Evolutionary conservation across 305 asterid genomes (phyloP), one percentile per base, ranked within the genome.

Genomic region (Fraxinus ornus): DNA sequence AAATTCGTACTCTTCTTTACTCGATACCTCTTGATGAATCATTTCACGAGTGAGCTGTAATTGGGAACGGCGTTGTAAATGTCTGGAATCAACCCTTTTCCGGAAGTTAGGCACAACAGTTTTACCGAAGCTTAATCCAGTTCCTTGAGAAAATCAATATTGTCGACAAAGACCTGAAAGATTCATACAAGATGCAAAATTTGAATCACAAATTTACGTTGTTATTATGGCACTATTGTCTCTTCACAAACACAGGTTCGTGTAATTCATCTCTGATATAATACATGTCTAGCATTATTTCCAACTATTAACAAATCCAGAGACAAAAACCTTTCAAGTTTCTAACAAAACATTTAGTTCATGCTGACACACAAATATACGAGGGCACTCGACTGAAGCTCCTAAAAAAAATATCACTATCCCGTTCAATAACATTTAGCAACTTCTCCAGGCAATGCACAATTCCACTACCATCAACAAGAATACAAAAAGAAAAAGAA

Each of bases 91-190:
- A 4, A 26, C 39, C 39, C 75, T 30, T 26, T 28, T 26, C 8
- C 21, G 39, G 39, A 68, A 13, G 75, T 68, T 17, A 62, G 85
- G 77, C 80, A 79, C 57, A 19, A 3, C 35, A 3, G 9, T 76
- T 76, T 57, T 78, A 37, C 57, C 62, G 44, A 81, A 60, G 62
- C 85, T 84, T 82, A 92, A 84, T 92, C 95, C 89, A 92, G 84
- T 85, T 92, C 96, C 90, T 92, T 91, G 80, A 85, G 84, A 81
- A 92, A 92, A 87, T 92, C 96, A 17, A 89, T 74, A 78, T 89
- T 91, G 87, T 92, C 96, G 49, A 92, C 96, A 76, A 92, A 92
- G 52, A 92, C 96, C 96, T 92, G 90, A 87, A 86, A 80, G 68
- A 24, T 47, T 70, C 28, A 9, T 30, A 24, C 60, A n/a, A 66